Percentiles rank a stretch among this genome's conserved stretches.
Conservation (phyloP, 1,284 basidiomycete species). For the Serendipita sp. region DNA sequence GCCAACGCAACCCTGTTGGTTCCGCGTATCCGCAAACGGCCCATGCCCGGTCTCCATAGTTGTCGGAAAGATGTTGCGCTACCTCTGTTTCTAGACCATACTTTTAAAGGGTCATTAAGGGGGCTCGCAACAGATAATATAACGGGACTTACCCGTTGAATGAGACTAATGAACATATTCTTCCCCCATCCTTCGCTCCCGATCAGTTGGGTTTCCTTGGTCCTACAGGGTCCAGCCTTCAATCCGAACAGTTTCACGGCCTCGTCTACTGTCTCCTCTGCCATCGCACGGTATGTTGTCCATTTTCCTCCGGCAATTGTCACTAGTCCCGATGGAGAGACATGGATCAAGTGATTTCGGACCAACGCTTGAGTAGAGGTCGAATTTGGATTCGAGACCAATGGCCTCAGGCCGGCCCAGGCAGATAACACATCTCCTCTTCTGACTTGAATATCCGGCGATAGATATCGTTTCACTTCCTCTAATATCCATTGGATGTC, state of each 20-base stretch:
- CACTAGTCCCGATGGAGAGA: slow-evolving; percentile 67
- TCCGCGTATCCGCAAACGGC: slow-evolving; percentile 74
- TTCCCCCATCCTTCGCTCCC: slow-evolving; percentile 92
- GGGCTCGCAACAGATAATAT: not conserved
- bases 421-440: slow-evolving; percentile 95
- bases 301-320: slow-evolving; percentile 98
- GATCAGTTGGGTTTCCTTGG: slow-evolving; percentile 68
- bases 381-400: slow-evolving; percentile 74
- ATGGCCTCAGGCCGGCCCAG: slow-evolving; percentile 84
- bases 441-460: slow-evolving; percentile 84
- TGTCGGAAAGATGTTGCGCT: slow-evolving; percentile 83
- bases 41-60: slow-evolving; percentile 95
- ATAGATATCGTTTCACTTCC: slow-evolving; percentile 80
- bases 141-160: slow-evolving; percentile 54
- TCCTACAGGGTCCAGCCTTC: slow-evolving; percentile 57
- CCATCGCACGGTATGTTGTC: slow-evolving; percentile 97
- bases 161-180: slow-evolving; percentile 94
- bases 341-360: slow-evolving; percentile 87
- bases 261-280: slow-evolving; percentile 84
- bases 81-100: slow-evolving; percentile 86
- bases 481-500: slow-evolving; percentile 96
- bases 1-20: slow-evolving; percentile 70
- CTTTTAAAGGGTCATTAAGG: slow-evolving; percentile 22
- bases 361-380: slow-evolving; percentile 69
- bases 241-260: slow-evolving; percentile 72